A percentile compares a stretch with the other conserved stretches of the same genome.
phyloP scores from a whole-genome alignment of 169 alveolate genomes.

The Fabrea salina region DNA sequence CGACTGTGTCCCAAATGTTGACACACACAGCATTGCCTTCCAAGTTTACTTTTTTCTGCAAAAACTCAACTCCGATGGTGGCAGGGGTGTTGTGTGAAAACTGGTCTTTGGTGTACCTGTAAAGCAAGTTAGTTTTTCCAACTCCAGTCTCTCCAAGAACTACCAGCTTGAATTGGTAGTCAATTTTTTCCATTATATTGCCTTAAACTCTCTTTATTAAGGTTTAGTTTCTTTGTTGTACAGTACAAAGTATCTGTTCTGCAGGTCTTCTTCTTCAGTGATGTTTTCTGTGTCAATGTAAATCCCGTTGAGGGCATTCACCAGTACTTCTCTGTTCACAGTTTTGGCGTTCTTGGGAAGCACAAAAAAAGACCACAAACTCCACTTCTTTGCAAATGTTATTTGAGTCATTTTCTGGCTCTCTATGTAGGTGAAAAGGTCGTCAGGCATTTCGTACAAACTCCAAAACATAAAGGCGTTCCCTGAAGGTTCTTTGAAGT shows the following conservation, averaged over 20 bases:
- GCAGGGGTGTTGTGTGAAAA: constrained; percentile 95
- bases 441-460: constrained; percentile 35
- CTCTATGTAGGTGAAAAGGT: constrained; percentile 14
- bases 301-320: constrained; percentile 31
- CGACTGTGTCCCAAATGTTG: constrained; percentile 91
- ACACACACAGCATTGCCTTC: no score
- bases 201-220: no score
- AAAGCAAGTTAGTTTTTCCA: constrained; percentile 89
- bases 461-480: constrained; percentile 4
- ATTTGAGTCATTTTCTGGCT: neutral
- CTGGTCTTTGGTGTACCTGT: constrained; percentile 93
- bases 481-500: constrained; percentile 27
- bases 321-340: constrained; percentile 13
- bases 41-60: constrained; percentile 95
- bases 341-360: constrained; percentile 4
- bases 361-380: constrained; percentile 22
- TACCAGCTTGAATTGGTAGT: constrained; percentile 45
- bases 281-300: constrained; percentile 13
- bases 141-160: constrained; percentile 67
- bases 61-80: constrained; percentile 98
- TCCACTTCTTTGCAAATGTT: constrained; percentile 5
- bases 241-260: constrained; percentile 10
- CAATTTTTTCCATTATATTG: constrained; percentile 40
- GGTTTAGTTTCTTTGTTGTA: no score
- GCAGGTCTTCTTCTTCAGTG: constrained; percentile 7